These are phyloP conservation scores for Eruca vesicaria DNA, from an alignment of 441 rosid species.

Conservation along the genomic window DNA sequence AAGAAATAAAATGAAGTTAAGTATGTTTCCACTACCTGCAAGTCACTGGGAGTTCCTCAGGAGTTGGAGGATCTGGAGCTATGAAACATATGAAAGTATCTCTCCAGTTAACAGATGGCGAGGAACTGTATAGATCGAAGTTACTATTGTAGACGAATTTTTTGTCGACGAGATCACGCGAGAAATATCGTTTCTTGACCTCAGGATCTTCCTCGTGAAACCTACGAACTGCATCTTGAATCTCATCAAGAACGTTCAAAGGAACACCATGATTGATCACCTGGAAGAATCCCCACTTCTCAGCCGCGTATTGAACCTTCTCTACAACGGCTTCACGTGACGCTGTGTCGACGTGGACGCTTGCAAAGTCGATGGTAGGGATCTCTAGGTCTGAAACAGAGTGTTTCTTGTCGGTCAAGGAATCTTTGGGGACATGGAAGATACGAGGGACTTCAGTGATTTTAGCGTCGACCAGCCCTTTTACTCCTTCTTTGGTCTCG, in stretches of 20 bases:
- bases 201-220: constrained; percentile 43
- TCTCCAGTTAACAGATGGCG: constrained; percentile 35
- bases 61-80: constrained; percentile 35
- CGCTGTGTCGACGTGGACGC: neutral
- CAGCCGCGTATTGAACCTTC: constrained; percentile 4
- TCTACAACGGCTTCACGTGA: neutral
- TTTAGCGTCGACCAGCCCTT: constrained; percentile 16
- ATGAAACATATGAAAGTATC: constrained; percentile 34
- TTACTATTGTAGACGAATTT: constrained; percentile 35
- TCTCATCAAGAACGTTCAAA: constrained; percentile 26
- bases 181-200: constrained; percentile 35
- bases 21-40: neutral
- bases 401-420: neutral
- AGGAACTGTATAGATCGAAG: constrained; percentile 28
- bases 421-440: neutral
- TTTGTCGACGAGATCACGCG: constrained; percentile 32
- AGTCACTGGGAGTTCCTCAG: constrained; percentile 19
- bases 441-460: constrained; percentile 3
- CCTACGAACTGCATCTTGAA: constrained; percentile 25
- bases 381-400: neutral
- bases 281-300: constrained; percentile 42
- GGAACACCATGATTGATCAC: constrained; percentile 50
- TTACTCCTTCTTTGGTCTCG: constrained; percentile 13
- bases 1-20: no score
- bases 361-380: constrained; percentile 12